phyloP scores from a whole-genome alignment of 2,329 filamentous ascomycete genomes.

The Clathrospora elynae region DNA sequence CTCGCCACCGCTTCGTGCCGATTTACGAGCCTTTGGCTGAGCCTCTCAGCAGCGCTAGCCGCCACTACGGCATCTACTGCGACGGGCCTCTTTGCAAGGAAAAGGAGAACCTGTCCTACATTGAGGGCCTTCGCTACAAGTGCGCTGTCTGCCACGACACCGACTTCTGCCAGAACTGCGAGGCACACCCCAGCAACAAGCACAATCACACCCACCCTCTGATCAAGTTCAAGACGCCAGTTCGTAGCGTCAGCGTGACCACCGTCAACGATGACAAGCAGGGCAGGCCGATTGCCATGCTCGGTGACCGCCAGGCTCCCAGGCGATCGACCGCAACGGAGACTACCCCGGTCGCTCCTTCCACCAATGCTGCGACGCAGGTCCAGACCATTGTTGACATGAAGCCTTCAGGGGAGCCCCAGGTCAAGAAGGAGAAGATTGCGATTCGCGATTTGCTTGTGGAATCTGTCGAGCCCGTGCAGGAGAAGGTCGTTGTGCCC shows the following conservation, averaged over 20 bases:
- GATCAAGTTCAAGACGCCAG: constrained; percentile 94
- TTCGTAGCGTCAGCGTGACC: constrained; percentile 84
- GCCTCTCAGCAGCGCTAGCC: constrained; percentile 53
- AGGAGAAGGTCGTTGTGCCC: constrained; percentile 42
- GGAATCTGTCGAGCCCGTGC: constrained; percentile 34
- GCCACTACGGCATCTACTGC: constrained; percentile 88
- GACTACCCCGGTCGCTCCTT: constrained; percentile 52
- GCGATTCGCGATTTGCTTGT: constrained; percentile 48
- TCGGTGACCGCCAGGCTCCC: constrained; percentile 68
- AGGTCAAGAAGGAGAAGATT: constrained; percentile 51
- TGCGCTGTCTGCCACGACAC: constrained; percentile 93
- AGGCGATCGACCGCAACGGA: constrained; percentile 59
- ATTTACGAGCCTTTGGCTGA: constrained; percentile 74
- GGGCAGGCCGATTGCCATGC: constrained; percentile 66
- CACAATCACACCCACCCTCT: constrained; percentile 97
- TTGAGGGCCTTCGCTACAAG: constrained; percentile 90
- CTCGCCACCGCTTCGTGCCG: constrained; percentile 84
- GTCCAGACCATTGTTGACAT: constrained; percentile 67
- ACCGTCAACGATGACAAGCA: constrained; percentile 78
- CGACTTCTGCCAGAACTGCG: constrained; percentile 94
- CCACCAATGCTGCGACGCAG: constrained; percentile 60
- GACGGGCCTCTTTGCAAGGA: constrained; percentile 85
- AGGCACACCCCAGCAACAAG: constrained; percentile 79
- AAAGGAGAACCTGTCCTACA: constrained; percentile 62
- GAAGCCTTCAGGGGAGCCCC: constrained; percentile 62